Percentiles rank a stretch among this genome's conserved stretches.
phyloP scores from a whole-genome alignment of 2,329 filamentous ascomycete genomes.

The Colletotrichum horii region DNA sequence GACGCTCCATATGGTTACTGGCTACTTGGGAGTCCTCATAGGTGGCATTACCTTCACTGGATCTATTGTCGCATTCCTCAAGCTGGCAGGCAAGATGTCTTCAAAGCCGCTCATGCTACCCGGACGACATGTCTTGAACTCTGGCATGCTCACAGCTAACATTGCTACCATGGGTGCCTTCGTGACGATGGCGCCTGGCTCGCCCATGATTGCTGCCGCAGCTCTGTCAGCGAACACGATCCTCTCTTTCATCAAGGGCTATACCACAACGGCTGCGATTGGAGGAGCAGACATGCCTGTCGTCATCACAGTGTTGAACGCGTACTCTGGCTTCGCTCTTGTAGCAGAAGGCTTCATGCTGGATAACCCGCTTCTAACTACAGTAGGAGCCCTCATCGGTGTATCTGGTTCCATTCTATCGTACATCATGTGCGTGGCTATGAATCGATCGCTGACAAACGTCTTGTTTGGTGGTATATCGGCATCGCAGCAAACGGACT shows the following conservation, averaged over 20 bases:
- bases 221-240: slow-evolving; percentile 78
- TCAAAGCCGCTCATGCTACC: slow-evolving; percentile 76
- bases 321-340: slow-evolving; percentile 88
- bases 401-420: slow-evolving; percentile 89
- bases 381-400: slow-evolving; percentile 85
- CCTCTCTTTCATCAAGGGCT: slow-evolving; percentile 85
- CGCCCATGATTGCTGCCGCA: slow-evolving; percentile 78
- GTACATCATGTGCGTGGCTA: slow-evolving; percentile 86
- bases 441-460: slow-evolving; percentile 90
- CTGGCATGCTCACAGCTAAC: slow-evolving; percentile 76
- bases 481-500: slow-evolving; percentile 62
- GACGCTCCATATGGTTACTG: slow-evolving; percentile 83
- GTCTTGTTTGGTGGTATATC: slow-evolving; percentile 86
- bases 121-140: slow-evolving; percentile 78
- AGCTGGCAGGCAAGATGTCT: slow-evolving; percentile 82
- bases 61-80: slow-evolving; percentile 87
- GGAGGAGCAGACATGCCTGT: slow-evolving; percentile 95
- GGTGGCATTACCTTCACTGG: slow-evolving; percentile 90
- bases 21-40: slow-evolving; percentile 85
- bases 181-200: slow-evolving; percentile 79
- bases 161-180: slow-evolving; percentile 85
- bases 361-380: slow-evolving; percentile 83
- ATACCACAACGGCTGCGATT: slow-evolving; percentile 85
- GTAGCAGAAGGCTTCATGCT: slow-evolving; percentile 94
- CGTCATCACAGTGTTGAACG: slow-evolving; percentile 88